Evolutionary conservation across 306 rosid species (phyloP), one percentile per base, ranked within the genome.

Genomic region (Cercis canadensis): DNA sequence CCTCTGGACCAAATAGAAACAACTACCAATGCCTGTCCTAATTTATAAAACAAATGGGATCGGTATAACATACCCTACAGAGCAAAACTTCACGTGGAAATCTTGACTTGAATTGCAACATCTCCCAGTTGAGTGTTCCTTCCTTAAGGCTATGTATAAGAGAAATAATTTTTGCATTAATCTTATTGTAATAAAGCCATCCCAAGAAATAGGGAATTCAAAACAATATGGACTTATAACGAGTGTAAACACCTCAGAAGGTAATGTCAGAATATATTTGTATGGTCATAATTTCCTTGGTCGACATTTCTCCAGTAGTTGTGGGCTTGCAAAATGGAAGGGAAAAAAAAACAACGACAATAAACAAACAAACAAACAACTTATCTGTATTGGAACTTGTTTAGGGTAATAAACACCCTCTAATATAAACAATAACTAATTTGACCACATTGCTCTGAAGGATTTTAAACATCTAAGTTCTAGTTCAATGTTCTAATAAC

Each of bases 21-120:
- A 50, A 59, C 52, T 39, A 18, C 57, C 62, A 78, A 57, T 29
- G 53, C 54, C 51, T n/a, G n/a, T n/a, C n/a, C n/a, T n/a, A n/a
- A n/a, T n/a, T n/a, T n/a, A n/a, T n/a, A n/a, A n/a, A 59, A 32
- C 32, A 8, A 70, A 31, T 12, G n/a, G 58, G 56, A 43, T 34
- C 49, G 74, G 49, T 57, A 52, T 33, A 59, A 67, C 96, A 60
- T 93, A 93, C 98, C 61, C 98, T 82, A 85, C 97, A 90, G 10
- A 93, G 94, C 78, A 93, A 84, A 78, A 93, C 83, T 85, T 93
- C 89, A 41, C 88, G 94, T 12, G 98, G 96, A 82, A 93, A 93
- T 81, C 83, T 87, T 61, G 94, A 86, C 87, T 93, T 93, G 88
- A 88, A 90, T 75, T 90, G 94, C 86, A 93, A 74, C 11, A 88